These are phyloP conservation scores for Elymus sibiricus DNA, from an alignment of 176 grass and related monocot species.

Conservation along the genomic window DNA sequence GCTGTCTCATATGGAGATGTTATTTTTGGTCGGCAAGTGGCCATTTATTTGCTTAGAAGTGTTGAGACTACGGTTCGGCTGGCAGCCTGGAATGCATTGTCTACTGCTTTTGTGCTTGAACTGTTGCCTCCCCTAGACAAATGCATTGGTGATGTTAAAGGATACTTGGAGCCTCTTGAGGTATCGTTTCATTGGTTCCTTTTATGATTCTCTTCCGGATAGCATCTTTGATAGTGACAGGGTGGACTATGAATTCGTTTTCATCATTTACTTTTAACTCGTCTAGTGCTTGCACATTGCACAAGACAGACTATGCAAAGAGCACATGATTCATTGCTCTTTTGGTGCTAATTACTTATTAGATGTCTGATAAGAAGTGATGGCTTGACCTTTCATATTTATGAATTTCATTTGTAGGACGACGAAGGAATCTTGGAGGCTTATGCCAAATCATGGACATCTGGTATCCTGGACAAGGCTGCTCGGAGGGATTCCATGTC, in stretches of 20 bases:
- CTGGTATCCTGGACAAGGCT: constrained; percentile 70
- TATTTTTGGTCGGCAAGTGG: constrained; percentile 81
- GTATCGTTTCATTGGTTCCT: constrained; percentile 48
- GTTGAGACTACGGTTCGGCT: constrained; percentile 60
- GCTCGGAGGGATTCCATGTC: constrained; percentile 47
- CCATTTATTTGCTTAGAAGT: constrained; percentile 75
- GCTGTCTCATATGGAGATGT: constrained; percentile 81
- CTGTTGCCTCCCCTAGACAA: constrained; percentile 76
- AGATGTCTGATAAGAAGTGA: not conserved
- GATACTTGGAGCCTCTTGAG: constrained; percentile 89
- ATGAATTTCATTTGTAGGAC: constrained; percentile 48
- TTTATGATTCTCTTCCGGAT: not conserved
- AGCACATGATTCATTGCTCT: not conserved
- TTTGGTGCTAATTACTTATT: constrained; percentile 1
- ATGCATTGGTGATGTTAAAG: constrained; percentile 56
- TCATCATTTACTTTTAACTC: not conserved
- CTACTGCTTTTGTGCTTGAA: constrained; percentile 70
- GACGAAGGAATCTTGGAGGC: constrained; percentile 74
- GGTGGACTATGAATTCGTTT: constrained; percentile 8
- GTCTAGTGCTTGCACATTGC: not conserved
- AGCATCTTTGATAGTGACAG: constrained; percentile 2
- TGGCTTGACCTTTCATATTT: not conserved
- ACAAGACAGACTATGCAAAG: not conserved
- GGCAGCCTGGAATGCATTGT: constrained; percentile 68
- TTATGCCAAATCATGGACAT: constrained; percentile 83